Conservation (phyloP, 2,329 filamentous ascomycete species). For the Hypocreales sp. region DNA sequence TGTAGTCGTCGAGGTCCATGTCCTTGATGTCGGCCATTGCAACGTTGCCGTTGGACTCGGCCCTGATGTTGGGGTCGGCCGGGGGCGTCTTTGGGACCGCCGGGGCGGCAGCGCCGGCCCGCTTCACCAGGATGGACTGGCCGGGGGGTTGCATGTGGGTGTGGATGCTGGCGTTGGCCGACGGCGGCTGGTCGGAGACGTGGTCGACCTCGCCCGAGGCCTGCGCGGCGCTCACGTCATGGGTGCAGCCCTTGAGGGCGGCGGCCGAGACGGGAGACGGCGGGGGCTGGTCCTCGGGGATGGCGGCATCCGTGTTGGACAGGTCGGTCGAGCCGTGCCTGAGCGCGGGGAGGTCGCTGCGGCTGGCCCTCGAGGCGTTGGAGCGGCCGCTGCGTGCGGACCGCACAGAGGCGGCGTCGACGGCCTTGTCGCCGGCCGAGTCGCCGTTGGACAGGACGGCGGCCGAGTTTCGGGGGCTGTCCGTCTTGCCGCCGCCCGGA, state of each 20-base stretch:
- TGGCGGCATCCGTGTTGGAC: slow-evolving; percentile 24
- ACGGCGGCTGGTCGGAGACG: slow-evolving; percentile 80
- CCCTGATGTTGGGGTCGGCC: slow-evolving; percentile 22
- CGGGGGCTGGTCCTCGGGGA: slow-evolving; percentile 43
- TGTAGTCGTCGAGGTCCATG: slow-evolving; percentile 93
- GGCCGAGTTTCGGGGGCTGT: slow-evolving; percentile 68
- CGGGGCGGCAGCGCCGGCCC: slow-evolving; percentile 55
- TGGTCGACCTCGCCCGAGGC: slow-evolving; percentile 83
- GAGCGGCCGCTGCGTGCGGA: slow-evolving; percentile 49
- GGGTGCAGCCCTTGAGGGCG: slow-evolving; percentile 55
- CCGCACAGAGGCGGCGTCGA: slow-evolving; percentile 60
- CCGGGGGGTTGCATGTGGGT: slow-evolving; percentile 53
- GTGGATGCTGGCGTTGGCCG: slow-evolving; percentile 43
- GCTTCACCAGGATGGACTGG: slow-evolving; percentile 79
- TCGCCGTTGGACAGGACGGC: slow-evolving; percentile 49
- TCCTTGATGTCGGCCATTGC: slow-evolving; percentile 85
- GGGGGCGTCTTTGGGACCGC: slow-evolving; percentile 29
- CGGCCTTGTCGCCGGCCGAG: slow-evolving; percentile 36
- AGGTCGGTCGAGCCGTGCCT: slow-evolving; percentile 25
- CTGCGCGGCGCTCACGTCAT: slow-evolving; percentile 68
- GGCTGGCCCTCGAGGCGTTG: slow-evolving; percentile 27
- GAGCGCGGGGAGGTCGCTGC: slow-evolving; percentile 26
- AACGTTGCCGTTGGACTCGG: slow-evolving; percentile 39
- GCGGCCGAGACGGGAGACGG: slow-evolving; percentile 78
- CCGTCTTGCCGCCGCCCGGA: slow-evolving; percentile 52